Percentiles rank a stretch among this genome's conserved stretches.
Conservation (phyloP, 2,329 filamentous ascomycete genomes). For the Fusarium nisikadoi region DNA sequence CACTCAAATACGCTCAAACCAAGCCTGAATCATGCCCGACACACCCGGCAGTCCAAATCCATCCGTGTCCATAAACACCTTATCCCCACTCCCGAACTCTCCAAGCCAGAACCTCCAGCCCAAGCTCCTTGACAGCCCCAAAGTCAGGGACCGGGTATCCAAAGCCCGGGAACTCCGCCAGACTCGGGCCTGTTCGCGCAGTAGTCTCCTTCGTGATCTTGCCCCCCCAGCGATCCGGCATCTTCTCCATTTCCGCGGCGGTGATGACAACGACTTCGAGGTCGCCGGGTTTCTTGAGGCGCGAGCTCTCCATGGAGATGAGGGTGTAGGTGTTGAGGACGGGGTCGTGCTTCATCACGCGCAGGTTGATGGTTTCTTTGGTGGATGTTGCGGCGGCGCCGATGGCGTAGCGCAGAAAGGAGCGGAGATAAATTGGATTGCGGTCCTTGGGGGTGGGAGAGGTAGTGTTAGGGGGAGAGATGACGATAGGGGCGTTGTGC, state of each 20-base stretch:
- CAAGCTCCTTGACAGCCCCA: rapidly evolving
- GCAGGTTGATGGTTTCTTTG: neutral
- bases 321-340: neutral
- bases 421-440: neutral
- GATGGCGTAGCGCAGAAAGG: neutral
- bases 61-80: neutral
- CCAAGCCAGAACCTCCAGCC: neutral
- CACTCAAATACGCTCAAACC: neutral
- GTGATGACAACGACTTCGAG: neutral
- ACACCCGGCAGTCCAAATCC: neutral
- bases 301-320: rapidly evolving
- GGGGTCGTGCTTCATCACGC: neutral
- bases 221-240: neutral
- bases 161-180: neutral
- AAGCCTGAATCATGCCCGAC: neutral
- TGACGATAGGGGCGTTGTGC: neutral
- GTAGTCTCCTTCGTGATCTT: rapidly evolving
- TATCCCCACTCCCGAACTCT: neutral
- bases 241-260: neutral
- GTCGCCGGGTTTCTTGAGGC: neutral
- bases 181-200: rapidly evolving
- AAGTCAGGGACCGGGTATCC: neutral
- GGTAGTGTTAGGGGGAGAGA: too few species aligned
- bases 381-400: neutral
- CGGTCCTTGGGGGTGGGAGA: neutral